Conservation (phyloP, 2,329 filamentous ascomycete species). For the Albifimbria verrucaria region DNA sequence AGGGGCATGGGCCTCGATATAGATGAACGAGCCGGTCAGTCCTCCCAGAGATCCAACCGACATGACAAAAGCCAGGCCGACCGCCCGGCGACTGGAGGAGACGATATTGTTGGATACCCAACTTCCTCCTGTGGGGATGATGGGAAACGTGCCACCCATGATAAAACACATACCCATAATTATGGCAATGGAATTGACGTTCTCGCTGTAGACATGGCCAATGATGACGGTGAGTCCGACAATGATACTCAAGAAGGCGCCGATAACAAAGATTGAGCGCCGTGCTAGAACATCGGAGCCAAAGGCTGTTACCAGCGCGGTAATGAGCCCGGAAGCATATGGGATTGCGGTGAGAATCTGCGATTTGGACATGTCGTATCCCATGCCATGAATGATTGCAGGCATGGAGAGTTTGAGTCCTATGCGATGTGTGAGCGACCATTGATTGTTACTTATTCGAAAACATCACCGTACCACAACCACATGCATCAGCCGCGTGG, state of each 20-base stretch:
- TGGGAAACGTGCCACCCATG: slow-evolving; percentile 62
- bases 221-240: background rate
- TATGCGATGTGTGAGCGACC: background rate
- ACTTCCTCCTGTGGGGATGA: slow-evolving; percentile 19
- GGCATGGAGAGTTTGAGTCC: slow-evolving; percentile 22
- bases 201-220: background rate
- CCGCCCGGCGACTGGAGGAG: slow-evolving; percentile 22
- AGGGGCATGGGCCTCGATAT: slow-evolving; percentile 4
- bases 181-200: background rate
- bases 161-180: slow-evolving; percentile 58
- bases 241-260: slow-evolving; percentile 53
- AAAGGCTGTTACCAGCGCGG: slow-evolving; percentile 1
- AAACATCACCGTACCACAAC: slow-evolving; percentile 1
- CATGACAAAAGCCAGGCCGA: slow-evolving; percentile 27
- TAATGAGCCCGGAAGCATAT: slow-evolving; percentile 14
- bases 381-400: slow-evolving; percentile 17
- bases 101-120: slow-evolving; percentile 28
- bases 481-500: background rate
- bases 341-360: slow-evolving; percentile 21
- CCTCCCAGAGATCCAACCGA: slow-evolving; percentile 7
- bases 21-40: slow-evolving; percentile 8
- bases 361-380: slow-evolving; percentile 16
- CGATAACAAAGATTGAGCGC: slow-evolving; percentile 53
- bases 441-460: background rate
- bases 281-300: background rate